phyloP scores from a whole-genome alignment of 768 basidiomycete genomes.

The Sarcodon sp. region DNA sequence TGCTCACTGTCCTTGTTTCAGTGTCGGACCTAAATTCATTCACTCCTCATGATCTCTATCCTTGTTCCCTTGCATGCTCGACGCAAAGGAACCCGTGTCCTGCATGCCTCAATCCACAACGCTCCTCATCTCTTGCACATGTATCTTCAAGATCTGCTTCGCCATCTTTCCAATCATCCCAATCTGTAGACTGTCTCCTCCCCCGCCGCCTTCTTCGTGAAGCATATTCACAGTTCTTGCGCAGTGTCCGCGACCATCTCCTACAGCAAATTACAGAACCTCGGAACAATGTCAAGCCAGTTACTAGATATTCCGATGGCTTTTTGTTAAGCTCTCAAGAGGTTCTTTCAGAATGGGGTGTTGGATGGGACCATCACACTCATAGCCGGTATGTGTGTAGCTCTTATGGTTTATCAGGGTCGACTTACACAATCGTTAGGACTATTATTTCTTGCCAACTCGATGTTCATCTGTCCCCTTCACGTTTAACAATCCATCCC shows the following conservation, averaged over 20 bases:
- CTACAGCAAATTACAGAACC: conserved; percentile 40
- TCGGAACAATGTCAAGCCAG: conserved; percentile 23
- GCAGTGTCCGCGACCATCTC: conserved; percentile 42
- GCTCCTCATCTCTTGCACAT: conserved; percentile 6
- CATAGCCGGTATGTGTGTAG: conserved; percentile 26
- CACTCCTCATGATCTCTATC: conserved; percentile 34
- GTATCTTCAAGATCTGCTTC: conserved; percentile 2
- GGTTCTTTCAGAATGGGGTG: conserved; percentile 43
- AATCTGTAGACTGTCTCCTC: conserved; percentile 16
- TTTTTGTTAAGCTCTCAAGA: conserved; percentile 41
- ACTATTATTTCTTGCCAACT: conserved; percentile 50
- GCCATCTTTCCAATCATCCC: not conserved
- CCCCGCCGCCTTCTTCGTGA: conserved; percentile 31
- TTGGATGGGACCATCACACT: conserved; percentile 48
- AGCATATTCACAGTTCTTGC: conserved; percentile 35
- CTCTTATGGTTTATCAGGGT: conserved; percentile 9
- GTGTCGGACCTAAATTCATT: conserved; percentile 15
- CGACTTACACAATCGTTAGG: conserved; percentile 17
- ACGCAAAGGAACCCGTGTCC: conserved; percentile 24
- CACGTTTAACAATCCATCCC: conserved; percentile 52
- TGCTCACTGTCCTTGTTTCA: too few species aligned
- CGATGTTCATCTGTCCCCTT: conserved; percentile 32
- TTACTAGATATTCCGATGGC: conserved; percentile 43
- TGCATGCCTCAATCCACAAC: conserved; percentile 17
- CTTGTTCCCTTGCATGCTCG: conserved; percentile 37